These are phyloP conservation scores for Diaporthe australafricana DNA, from an alignment of 2,329 filamentous ascomycete species.

Conservation along the genomic window DNA sequence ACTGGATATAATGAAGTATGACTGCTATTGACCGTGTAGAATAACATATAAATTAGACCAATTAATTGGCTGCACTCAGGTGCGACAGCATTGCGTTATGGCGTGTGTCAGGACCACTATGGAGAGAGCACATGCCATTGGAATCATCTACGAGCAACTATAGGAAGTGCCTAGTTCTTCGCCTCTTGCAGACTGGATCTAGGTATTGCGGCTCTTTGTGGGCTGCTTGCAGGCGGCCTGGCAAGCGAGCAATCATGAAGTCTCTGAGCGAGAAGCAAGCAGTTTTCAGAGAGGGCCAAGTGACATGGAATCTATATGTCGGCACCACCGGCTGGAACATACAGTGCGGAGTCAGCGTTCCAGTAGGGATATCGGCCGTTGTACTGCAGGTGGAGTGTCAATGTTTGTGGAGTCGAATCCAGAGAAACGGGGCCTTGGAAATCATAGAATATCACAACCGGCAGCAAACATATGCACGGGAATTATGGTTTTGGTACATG, in stretches of 20 bases:
- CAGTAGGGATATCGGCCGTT: neutral
- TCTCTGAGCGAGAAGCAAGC: neutral
- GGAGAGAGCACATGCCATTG: neutral
- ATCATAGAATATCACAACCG: neutral
- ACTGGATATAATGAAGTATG: slow-evolving; percentile 9
- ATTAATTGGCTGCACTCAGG: neutral
- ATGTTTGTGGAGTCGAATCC: neutral
- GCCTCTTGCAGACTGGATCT: neutral
- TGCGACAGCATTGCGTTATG: neutral
- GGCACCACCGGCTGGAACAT: neutral
- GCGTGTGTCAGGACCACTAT: no score
- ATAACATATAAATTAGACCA: neutral
- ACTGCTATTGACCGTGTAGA: neutral
- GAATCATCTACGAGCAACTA: neutral
- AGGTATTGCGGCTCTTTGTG: no score
- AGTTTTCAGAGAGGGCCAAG: neutral
- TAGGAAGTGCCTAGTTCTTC: neutral
- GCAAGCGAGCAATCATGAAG: no score
- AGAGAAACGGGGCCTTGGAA: neutral
- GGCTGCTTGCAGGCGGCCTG: no score
- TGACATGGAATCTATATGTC: neutral
- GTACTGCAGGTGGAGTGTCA: slow-evolving; percentile 1
- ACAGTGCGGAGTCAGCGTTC: neutral
- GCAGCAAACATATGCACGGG: neutral
- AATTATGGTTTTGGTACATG: neutral